Percentiles rank a stretch among this genome's conserved stretches.
phyloP scores from a whole-genome alignment of 805 yeast species.

The Hyphopichia homilentoma region DNA sequence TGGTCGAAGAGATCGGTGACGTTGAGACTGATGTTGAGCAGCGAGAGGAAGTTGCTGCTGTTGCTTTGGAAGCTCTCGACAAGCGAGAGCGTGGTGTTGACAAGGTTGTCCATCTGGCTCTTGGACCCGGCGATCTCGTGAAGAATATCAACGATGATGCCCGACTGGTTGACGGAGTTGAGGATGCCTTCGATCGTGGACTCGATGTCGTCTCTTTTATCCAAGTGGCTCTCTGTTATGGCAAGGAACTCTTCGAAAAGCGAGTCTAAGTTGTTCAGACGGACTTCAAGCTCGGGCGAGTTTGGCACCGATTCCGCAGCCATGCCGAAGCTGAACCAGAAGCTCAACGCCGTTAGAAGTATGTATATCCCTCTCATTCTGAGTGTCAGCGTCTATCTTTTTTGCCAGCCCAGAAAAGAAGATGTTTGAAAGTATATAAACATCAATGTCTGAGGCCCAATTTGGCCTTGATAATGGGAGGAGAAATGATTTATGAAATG shows the following conservation, averaged over 20 bases:
- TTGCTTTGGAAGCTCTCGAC: constrained; percentile 8
- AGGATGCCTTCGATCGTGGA: constrained; percentile 10
- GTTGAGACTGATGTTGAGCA: constrained; percentile 18
- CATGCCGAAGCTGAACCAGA: too few relatives aligned
- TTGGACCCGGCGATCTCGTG: constrained; percentile 28
- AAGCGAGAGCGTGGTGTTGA: constrained; percentile 15
- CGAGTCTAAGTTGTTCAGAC: too few relatives aligned
- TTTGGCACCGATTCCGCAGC: too few relatives aligned
- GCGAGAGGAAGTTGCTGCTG: constrained; percentile 5
- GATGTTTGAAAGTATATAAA: too few relatives aligned
- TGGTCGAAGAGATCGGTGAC: constrained; percentile 15
- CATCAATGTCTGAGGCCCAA: too few relatives aligned
- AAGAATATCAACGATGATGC: constrained; percentile 14
- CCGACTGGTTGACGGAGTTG: constrained; percentile 19
- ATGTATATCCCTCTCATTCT: too few relatives aligned
- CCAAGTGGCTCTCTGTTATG: not conserved
- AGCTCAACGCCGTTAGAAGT: too few relatives aligned
- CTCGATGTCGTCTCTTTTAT: constrained; percentile 3
- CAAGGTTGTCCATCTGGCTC: constrained; percentile 24
- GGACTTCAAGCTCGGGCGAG: too few relatives aligned
- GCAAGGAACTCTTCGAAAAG: not conserved
- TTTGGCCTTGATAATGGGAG: too few relatives aligned
- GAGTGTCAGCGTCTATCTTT: too few relatives aligned
- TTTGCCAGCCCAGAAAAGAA: too few relatives aligned
- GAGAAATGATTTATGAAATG: too few relatives aligned